phyloP scores from a whole-genome alignment of 441 rosid genomes.

The Euphorbia schlechtendalii region DNA sequence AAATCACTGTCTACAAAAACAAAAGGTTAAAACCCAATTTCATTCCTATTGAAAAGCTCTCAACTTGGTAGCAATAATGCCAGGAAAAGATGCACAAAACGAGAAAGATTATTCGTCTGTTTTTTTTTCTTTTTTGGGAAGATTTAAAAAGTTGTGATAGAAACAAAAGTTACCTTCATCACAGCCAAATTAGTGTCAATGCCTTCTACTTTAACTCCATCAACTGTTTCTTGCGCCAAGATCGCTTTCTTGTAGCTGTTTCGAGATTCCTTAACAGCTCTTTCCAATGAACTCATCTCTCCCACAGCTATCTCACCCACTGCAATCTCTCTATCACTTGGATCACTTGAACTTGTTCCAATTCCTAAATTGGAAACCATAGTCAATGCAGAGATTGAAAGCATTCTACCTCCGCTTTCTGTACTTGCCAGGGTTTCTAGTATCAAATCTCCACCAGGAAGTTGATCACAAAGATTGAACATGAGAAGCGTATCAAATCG shows the following conservation, averaged over 20 bases:
- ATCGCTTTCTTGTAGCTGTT: constrained; percentile 68
- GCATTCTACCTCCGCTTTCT: constrained; percentile 44
- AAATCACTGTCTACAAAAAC: too few relatives aligned
- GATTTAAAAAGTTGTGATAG: not conserved
- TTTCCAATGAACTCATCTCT: constrained; percentile 69
- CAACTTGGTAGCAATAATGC: not conserved
- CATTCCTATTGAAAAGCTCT: too few relatives aligned
- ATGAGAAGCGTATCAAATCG: constrained; percentile 58
- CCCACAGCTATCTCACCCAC: constrained; percentile 89
- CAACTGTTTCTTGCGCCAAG: constrained; percentile 70
- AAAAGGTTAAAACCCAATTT: too few relatives aligned
- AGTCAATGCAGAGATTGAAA: constrained; percentile 60
- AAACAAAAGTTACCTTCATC: constrained; percentile 62
- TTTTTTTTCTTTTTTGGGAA: not conserved
- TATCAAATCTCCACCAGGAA: constrained; percentile 92
- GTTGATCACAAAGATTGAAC: constrained; percentile 81
- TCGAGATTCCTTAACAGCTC: constrained; percentile 65
- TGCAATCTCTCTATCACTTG: constrained; percentile 39
- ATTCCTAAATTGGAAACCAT: constrained; percentile 68
- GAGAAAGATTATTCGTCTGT: not conserved
- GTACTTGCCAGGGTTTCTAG: constrained; percentile 73
- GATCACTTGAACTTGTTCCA: constrained; percentile 48
- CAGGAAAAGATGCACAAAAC: not conserved
- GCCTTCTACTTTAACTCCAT: constrained; percentile 89
- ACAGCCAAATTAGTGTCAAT: constrained; percentile 90